Conservation (phyloP, 345 rosid genomes). For the rapeseed (Brassica napus) region Da-Ae NC_063442.1:37879001-37879500, state of each 20-base stretch:
- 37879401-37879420: conserved; percentile 21
- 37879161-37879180: conserved; percentile 1
- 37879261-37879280: conserved; percentile 9
- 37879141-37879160: neutral
- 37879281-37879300: neutral
- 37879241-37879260: conserved; percentile 8
- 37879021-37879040: conserved; percentile 76
- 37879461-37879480: conserved; percentile 3
- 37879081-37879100: conserved; percentile 76
- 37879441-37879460: conserved; percentile 39
- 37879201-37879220: conserved; percentile 12
- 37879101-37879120: conserved; percentile 9
- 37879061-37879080: conserved; percentile 74
- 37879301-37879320: neutral
- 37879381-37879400: conserved; percentile 11
- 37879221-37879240: neutral
- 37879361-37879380: neutral
- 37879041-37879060: conserved; percentile 74
- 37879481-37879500: neutral
- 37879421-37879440: conserved; percentile 6
- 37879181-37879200: conserved; percentile 6
- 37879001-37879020: conserved; percentile 88
- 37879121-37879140: conserved; percentile 12
- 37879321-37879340: neutral
- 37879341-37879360: neutral